phyloP scores from a whole-genome alignment of 805 yeast genomes.

The Kodamaea lidongshanica region DNA sequence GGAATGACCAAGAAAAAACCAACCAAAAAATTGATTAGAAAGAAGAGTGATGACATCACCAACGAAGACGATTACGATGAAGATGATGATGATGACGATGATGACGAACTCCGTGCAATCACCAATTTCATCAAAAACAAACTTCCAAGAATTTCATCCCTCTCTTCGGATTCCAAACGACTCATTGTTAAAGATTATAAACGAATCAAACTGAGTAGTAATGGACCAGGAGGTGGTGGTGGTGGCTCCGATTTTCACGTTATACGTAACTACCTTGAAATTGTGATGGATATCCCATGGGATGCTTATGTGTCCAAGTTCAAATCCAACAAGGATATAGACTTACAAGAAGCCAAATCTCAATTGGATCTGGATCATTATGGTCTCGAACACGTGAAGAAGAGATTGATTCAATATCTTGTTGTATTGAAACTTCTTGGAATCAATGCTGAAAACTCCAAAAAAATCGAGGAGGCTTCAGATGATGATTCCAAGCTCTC shows the following conservation, averaged over 20 bases:
- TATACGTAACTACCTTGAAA: slow-evolving; percentile 56
- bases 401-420: slow-evolving; percentile 68
- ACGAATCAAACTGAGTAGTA: slow-evolving; percentile 43
- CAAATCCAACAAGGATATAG: slow-evolving; percentile 38
- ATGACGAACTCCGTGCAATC: slow-evolving; percentile 35
- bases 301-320: slow-evolving; percentile 28
- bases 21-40: slow-evolving; percentile 18
- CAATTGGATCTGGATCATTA: slow-evolving; percentile 39
- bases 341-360: slow-evolving; percentile 37
- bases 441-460: slow-evolving; percentile 27
- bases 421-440: slow-evolving; percentile 64
- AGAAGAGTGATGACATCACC: slow-evolving; percentile 9
- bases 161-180: slow-evolving; percentile 35
- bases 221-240: slow-evolving; percentile 31
- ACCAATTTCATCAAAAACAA: slow-evolving; percentile 31
- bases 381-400: slow-evolving; percentile 53
- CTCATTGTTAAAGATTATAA: slow-evolving; percentile 45
- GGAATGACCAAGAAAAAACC: slow-evolving; percentile 29
- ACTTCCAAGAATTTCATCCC: slow-evolving; percentile 28
- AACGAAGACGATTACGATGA: slow-evolving; percentile 14
- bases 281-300: slow-evolving; percentile 64
- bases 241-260: slow-evolving; percentile 58
- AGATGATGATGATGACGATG: slow-evolving; percentile 39
- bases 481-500: slow-evolving; percentile 6
- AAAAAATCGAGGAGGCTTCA: slow-evolving; percentile 3